Base-by-base conservation (phyloP, 1,284 basidiomycete genomes). In the Irpex sp. region DNA sequence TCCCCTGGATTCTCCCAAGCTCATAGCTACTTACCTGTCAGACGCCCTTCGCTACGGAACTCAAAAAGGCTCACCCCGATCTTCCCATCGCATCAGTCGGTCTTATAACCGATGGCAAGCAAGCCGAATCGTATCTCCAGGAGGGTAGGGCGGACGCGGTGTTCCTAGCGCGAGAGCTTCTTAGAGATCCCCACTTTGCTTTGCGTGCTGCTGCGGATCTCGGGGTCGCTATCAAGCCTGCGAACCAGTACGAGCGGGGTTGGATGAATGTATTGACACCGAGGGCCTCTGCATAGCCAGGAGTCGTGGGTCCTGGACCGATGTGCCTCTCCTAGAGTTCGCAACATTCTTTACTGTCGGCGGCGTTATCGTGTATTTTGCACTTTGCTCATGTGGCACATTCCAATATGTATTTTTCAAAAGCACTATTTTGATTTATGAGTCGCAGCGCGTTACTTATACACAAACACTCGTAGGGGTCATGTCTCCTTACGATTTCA, bases 31-130 rank as follows among this genome's bases (percentile, higher is more conserved):
- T 1, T 11, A 26, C 19, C 3, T 33, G 11, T 62, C 60, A 92
- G 84, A 84, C 91, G 1, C 87, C 83, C 1, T 90, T 92, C 69
- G 86, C 92, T 0, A 85, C 84, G 66, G 82, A 80, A 43, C 73
- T 94, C 69, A 92, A 92, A 78, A 81, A 84, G 64, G 80, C 83
- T 4, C 76, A 88, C 63, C 83, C 85, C 0, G 74, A 81, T 46
- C 68, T 92, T 17, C 69, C 78, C 4, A 75, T 92, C 61, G 85
- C 86, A 13, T 73, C 88, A 1, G 92, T 94, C n/a, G 93, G 93
- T 1, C 72, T 90, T 57, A 90, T 95, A 70, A 89, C 84, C 0
- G 80, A 85, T 9, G 81, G 87, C 1, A 67, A 79, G 19, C 81
- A 89, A 69, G 89, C 89, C 2, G 87, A 94, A 71, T 79, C 81